A percentile compares a stretch with the other conserved stretches of the same genome.
Evolutionary conservation across 495 filamentous ascomycete genomes (phyloP).

Genomic region (Hypoxylon trugodes): DNA sequence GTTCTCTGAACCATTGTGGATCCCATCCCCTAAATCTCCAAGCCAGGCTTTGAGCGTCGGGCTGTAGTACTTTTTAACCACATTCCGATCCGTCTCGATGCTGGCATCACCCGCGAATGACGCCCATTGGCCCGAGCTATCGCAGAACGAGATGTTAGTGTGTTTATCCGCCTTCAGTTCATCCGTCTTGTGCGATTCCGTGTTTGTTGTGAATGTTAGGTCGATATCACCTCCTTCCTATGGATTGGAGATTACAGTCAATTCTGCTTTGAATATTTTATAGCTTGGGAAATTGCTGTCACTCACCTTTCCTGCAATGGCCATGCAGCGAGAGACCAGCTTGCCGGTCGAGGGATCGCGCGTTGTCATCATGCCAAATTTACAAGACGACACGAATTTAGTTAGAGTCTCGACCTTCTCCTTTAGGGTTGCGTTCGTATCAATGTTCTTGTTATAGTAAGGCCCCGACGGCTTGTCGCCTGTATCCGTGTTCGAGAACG

Average conservation of each 20-base stretch:
- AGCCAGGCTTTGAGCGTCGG: conserved; percentile 83
- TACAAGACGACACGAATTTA: conserved; percentile 71
- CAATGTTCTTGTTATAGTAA: conserved; percentile 77
- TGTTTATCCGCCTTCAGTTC: conserved; percentile 79
- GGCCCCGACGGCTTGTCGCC: conserved; percentile 72
- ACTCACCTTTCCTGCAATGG: conserved; percentile 79
- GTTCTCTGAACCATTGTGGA: conserved; percentile 80
- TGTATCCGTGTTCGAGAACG: conserved; percentile 67
- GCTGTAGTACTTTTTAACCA: conserved; percentile 80
- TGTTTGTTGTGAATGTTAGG: conserved; percentile 93
- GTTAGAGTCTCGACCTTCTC: conserved; percentile 82
- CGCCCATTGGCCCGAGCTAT: conserved; percentile 74
- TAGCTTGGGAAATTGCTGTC: background rate
- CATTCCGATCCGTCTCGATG: conserved; percentile 71
- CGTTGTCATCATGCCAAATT: conserved; percentile 83
- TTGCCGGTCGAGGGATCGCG: conserved; percentile 64
- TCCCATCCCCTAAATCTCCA: conserved; percentile 88
- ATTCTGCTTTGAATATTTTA: background rate
- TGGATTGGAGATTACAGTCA: background rate
- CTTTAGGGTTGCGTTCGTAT: conserved; percentile 66
- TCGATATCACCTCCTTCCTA: conserved; percentile 83
- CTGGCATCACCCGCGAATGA: conserved; percentile 77
- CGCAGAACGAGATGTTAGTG: conserved; percentile 88
- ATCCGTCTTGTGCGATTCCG: conserved; percentile 89
- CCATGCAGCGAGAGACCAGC: conserved; percentile 88